Percentiles rank a stretch among this genome's conserved stretches.
phyloP scores from a whole-genome alignment of 2,329 filamentous ascomycete species.

The Trichoderma gracile region DNA sequence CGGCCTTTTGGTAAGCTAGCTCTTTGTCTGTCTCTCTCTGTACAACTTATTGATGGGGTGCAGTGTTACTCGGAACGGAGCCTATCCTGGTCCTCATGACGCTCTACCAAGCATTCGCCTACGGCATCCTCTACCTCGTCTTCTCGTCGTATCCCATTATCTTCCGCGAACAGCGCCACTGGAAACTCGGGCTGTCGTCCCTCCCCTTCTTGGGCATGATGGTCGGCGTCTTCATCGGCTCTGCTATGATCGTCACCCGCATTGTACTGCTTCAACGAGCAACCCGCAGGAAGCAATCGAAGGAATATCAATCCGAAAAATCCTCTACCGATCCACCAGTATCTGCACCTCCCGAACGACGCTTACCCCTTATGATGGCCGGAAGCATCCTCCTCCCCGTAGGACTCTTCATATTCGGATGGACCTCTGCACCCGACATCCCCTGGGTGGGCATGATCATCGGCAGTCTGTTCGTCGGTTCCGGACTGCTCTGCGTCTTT shows the following conservation, averaged over 20 bases:
- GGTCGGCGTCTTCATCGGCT: conserved; percentile 20
- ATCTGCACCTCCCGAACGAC: not conserved
- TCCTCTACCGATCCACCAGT: not conserved
- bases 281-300: not conserved
- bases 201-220: conserved; percentile 23
- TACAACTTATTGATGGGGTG: not conserved
- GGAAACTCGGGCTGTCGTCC: conserved; percentile 31
- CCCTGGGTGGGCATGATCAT: conserved; percentile 38
- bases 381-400: conserved; percentile 20
- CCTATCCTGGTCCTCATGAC: conserved; percentile 23
- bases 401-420: conserved; percentile 19
- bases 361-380: conserved; percentile 20
- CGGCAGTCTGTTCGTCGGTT: conserved; percentile 10
- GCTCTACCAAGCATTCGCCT: conserved; percentile 52
- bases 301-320: not conserved
- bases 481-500: conserved; percentile 9
- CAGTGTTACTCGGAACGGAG: conserved; percentile 16
- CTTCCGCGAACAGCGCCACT: conserved; percentile 51
- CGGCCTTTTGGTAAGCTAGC: conserved; percentile 19
- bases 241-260: conserved; percentile 11
- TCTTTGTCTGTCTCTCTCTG: no score
- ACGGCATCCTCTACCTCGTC: conserved; percentile 55
- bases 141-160: conserved; percentile 56
- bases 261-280: conserved; percentile 7
- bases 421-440: conserved; percentile 24